phyloP scores from a whole-genome alignment of 306 rosid genomes.

The Albizia julibrissin region DNA sequence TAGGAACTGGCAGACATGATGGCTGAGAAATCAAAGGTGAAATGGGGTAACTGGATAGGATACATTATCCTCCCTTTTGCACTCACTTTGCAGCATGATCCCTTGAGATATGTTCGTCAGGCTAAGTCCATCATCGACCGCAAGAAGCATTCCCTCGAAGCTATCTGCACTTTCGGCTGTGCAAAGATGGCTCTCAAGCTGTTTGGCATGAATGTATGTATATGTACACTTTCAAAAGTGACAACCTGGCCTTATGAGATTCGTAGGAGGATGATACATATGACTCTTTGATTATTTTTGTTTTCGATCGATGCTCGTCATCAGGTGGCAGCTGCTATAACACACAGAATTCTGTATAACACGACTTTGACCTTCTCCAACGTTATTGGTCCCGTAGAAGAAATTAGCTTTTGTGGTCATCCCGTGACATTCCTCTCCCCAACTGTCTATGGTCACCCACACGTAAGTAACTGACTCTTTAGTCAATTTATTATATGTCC shows the following conservation, averaged over 20 bases:
- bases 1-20: constrained; percentile 66
- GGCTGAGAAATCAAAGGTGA: constrained; percentile 56
- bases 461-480: constrained; percentile 34
- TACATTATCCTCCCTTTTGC: constrained; percentile 47
- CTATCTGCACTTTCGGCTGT: constrained; percentile 35
- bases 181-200: constrained; percentile 33
- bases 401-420: constrained; percentile 64
- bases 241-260: no score
- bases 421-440: constrained; percentile 57
- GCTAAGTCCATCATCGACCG: constrained; percentile 60
- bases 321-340: constrained; percentile 49
- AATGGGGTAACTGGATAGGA: constrained; percentile 70
- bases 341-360: constrained; percentile 45
- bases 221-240: no score
- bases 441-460: constrained; percentile 72
- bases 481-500: no score
- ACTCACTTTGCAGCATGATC: constrained; percentile 49
- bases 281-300: no score
- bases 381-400: constrained; percentile 64
- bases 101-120: constrained; percentile 53
- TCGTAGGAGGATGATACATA: no score
- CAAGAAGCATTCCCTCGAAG: constrained; percentile 63
- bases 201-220: constrained; percentile 51
- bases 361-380: constrained; percentile 59
- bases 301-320: no score